Evolutionary conservation across 129 eudicot genomes (phyloP).

Genomic region (Kitagawia praeruptora): DNA sequence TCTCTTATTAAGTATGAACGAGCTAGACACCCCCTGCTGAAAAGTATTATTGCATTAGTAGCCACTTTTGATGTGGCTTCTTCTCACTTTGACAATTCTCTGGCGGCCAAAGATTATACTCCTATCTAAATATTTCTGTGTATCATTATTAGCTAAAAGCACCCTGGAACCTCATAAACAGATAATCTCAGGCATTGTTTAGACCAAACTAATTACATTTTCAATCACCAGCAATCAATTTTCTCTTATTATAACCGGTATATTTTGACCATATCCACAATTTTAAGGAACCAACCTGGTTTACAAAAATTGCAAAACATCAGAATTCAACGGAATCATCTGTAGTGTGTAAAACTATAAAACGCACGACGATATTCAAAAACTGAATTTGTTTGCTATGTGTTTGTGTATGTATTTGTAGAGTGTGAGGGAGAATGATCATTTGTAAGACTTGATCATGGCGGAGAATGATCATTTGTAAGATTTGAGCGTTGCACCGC

Average conservation of each 20-base stretch:
- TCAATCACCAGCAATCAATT: background rate
- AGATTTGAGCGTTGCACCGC: slow-evolving; percentile 28
- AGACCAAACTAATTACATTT: background rate
- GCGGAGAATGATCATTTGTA: background rate
- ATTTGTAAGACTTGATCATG: background rate
- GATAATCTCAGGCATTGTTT: background rate
- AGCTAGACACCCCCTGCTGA: background rate
- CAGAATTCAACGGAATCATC: background rate
- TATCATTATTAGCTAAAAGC: background rate
- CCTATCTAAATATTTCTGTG: background rate
- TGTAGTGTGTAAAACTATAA: background rate
- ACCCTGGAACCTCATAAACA: background rate
- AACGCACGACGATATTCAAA: background rate
- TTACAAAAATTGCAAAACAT: background rate
- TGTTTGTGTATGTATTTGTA: background rate
- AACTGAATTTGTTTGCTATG: background rate
- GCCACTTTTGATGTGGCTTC: background rate
- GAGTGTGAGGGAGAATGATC: background rate
- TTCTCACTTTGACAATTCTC: background rate
- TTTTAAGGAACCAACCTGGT: background rate
- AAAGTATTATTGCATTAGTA: background rate
- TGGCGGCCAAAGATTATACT: background rate
- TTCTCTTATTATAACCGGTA: background rate
- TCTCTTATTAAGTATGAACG: background rate
- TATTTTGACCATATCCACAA: background rate